phyloP scores from a whole-genome alignment of 1,139 yeast species.

The Pichia sp. region DNA sequence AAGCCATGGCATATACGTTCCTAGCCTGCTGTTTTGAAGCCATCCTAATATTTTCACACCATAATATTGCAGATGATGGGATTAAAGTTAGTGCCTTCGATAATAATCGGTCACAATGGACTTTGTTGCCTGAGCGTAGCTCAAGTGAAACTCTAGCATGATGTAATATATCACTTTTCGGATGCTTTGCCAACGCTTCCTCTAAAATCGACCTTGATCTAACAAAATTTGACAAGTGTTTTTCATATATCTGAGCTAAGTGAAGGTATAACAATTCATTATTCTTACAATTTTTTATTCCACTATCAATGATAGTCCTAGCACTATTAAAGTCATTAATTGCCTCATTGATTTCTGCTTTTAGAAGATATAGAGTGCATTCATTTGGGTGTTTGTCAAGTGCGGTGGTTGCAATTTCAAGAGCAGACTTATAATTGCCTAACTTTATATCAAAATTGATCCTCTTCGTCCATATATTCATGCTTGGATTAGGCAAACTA shows the following conservation, averaged over 20 bases:
- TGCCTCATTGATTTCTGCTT: conserved; percentile 47
- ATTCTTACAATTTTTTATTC: conserved; percentile 45
- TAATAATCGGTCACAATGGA: conserved; percentile 53
- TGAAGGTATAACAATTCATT: conserved; percentile 52
- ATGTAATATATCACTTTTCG: conserved; percentile 52
- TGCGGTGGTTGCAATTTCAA: conserved; percentile 43
- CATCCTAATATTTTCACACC: conserved; percentile 49
- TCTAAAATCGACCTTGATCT: conserved; percentile 75
- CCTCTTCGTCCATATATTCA: conserved; percentile 60
- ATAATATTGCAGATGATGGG: conserved; percentile 60
- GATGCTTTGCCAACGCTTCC: conserved; percentile 54
- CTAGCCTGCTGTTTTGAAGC: conserved; percentile 56
- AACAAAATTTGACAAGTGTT: conserved; percentile 38
- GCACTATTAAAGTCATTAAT: conserved; percentile 37
- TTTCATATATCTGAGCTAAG: conserved; percentile 48
- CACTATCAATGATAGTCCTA: conserved; percentile 45
- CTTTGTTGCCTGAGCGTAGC: conserved; percentile 39
- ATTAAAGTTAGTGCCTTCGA: conserved; percentile 57
- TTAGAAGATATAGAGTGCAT: conserved; percentile 53
- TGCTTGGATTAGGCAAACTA: conserved; percentile 34
- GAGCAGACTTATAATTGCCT: conserved; percentile 35
- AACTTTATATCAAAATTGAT: conserved; percentile 51
- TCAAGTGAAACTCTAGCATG: conserved; percentile 59
- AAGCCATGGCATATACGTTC: conserved; percentile 66
- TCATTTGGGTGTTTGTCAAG: conserved; percentile 43